Percentiles rank a stretch among this genome's conserved stretches.
phyloP scores from a whole-genome alignment of 306 rosid genomes.

The Fragaria ananassa region DNA sequence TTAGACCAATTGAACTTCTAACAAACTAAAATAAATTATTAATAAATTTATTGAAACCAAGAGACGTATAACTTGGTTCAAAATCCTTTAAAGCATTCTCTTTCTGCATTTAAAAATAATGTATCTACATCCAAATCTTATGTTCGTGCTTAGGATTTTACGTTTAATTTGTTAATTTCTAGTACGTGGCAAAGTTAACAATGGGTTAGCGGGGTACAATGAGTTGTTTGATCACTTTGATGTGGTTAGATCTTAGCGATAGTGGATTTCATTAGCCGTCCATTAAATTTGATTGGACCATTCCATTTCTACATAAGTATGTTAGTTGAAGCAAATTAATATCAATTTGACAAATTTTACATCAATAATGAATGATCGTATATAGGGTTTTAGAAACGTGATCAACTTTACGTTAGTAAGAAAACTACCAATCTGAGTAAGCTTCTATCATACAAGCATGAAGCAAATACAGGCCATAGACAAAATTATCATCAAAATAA shows the following conservation, averaged over 20 bases:
- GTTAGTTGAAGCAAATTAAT: conserved; percentile 16
- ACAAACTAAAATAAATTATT: too few species aligned
- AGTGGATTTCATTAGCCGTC: not conserved
- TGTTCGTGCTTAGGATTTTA: not conserved
- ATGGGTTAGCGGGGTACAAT: not conserved
- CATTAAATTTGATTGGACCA: not conserved
- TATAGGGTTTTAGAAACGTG: not conserved
- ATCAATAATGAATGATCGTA: not conserved
- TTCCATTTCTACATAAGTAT: not conserved
- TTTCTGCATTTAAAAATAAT: too few species aligned
- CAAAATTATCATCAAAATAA: not conserved
- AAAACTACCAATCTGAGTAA: not conserved
- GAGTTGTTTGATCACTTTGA: not conserved
- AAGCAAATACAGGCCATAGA: not conserved
- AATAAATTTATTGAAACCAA: too few species aligned
- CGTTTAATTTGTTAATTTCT: not conserved
- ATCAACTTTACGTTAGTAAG: not conserved
- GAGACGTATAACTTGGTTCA: too few species aligned
- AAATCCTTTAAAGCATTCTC: too few species aligned
- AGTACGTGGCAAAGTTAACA: too few species aligned
- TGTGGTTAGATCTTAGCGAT: not conserved
- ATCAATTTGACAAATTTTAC: not conserved
- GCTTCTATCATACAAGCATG: not conserved
- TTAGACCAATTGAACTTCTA: too few species aligned
- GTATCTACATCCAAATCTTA: too few species aligned